Conservation (phyloP, 176 grass and related monocot species). For the Ensete ventricosum region DNA sequence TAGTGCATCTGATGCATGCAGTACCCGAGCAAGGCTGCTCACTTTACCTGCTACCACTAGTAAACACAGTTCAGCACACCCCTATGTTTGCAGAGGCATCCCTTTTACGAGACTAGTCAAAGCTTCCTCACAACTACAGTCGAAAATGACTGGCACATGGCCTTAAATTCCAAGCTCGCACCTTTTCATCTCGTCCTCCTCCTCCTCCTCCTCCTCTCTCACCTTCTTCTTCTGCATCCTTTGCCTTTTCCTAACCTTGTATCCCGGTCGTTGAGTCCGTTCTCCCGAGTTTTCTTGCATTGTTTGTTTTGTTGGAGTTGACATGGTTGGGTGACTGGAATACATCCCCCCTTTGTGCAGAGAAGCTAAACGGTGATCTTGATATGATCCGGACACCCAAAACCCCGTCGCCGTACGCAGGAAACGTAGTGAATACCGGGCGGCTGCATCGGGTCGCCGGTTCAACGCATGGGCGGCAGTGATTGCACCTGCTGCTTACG, state of each 20-base stretch:
- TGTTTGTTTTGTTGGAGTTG: too few species aligned
- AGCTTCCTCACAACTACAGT: not conserved
- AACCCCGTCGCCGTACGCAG: not conserved
- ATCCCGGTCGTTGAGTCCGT: too few species aligned
- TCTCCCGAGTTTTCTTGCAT: too few species aligned
- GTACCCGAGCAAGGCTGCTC: conserved; percentile 2
- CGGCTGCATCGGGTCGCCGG: not conserved
- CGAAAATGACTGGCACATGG: not conserved
- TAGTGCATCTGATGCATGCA: conserved; percentile 6
- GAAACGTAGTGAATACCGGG: not conserved
- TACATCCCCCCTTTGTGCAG: too few species aligned
- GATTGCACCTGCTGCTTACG: not conserved
- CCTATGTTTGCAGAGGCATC: not conserved
- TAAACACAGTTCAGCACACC: not conserved
- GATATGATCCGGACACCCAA: too few species aligned
- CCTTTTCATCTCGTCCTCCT: not conserved
- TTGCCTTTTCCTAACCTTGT: not conserved
- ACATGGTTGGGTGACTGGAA: not conserved
- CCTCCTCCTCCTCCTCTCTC: not conserved
- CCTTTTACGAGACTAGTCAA: not conserved
- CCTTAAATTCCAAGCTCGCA: not conserved
- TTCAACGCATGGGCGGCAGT: not conserved
- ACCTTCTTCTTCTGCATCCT: not conserved
- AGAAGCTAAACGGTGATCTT: too few species aligned
- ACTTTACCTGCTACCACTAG: conserved; percentile 12